Evolutionary conservation across 768 basidiomycete species (phyloP).

Genomic region (Gelatoporia subvermispora): DNA sequence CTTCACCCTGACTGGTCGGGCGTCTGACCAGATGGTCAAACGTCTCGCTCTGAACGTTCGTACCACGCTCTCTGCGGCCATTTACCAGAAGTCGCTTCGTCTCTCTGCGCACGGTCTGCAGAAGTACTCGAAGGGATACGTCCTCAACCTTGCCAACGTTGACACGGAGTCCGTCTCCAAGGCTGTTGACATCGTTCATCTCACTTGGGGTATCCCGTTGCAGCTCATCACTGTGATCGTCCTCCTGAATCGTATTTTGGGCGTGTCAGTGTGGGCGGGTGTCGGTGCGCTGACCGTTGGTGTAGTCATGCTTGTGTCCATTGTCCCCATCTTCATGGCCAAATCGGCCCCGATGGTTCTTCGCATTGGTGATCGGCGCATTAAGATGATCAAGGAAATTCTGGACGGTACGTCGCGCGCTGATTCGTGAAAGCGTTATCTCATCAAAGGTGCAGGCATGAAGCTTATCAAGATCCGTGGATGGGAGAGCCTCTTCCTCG

Average conservation of each 20-base stretch:
- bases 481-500: conserved; percentile 12
- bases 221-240: conserved; percentile 19
- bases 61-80: conserved; percentile 24
- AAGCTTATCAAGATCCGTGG: conserved; percentile 26
- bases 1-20: conserved; percentile 23
- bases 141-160: conserved; percentile 27
- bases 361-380: conserved; percentile 23
- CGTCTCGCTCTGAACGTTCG: conserved; percentile 26
- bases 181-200: conserved; percentile 24
- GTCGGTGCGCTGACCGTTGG: conserved; percentile 21
- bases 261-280: conserved; percentile 25
- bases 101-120: conserved; percentile 23
- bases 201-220: conserved; percentile 24
- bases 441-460: no score
- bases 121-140: conserved; percentile 22
- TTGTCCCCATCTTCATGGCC: conserved; percentile 28
- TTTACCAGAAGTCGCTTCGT: conserved; percentile 27
- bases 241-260: conserved; percentile 22
- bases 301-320: conserved; percentile 24
- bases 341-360: conserved; percentile 25
- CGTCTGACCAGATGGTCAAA: conserved; percentile 25
- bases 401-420: conserved; percentile 27
- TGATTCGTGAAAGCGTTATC: no score
- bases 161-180: conserved; percentile 27
- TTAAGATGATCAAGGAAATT: conserved; percentile 25